Evolutionary conservation across 495 filamentous ascomycete genomes (phyloP).

Genomic region (Podospora anserina): DNA sequence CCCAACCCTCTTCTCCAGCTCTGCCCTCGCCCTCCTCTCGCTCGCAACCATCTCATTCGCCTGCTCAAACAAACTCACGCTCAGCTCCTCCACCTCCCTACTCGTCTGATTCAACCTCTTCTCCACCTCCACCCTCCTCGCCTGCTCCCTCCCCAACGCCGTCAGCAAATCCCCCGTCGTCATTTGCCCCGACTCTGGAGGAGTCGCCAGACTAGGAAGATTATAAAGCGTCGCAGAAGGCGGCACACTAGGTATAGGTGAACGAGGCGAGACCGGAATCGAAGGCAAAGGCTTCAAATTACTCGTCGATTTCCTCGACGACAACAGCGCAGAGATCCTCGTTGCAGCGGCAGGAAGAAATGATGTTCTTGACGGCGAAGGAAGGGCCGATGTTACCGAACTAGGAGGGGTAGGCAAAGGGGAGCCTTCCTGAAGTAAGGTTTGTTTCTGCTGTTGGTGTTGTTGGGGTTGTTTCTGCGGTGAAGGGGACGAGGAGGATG

Average conservation of each 20-base stretch:
- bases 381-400: slow-evolving; percentile 16
- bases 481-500: neutral
- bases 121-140: slow-evolving; percentile 71
- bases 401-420: slow-evolving; percentile 19
- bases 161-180: slow-evolving; percentile 59
- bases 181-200: slow-evolving; percentile 18
- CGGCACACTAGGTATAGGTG: slow-evolving; percentile 12
- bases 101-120: slow-evolving; percentile 64
- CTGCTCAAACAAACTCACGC: slow-evolving; percentile 79
- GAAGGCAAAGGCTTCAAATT: slow-evolving; percentile 29
- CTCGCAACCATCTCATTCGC: slow-evolving; percentile 97
- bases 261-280: slow-evolving; percentile 2
- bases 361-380: slow-evolving; percentile 36
- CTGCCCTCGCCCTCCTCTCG: slow-evolving; percentile 76
- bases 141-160: slow-evolving; percentile 68
- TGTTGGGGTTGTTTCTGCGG: slow-evolving; percentile 6
- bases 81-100: slow-evolving; percentile 85
- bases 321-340: slow-evolving; percentile 64
- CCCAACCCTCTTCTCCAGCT: slow-evolving; percentile 70
- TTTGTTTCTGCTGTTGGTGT: slow-evolving; percentile 20
- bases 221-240: slow-evolving; percentile 1
- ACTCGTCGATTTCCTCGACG: slow-evolving; percentile 50
- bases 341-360: slow-evolving; percentile 40
- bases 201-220: slow-evolving; percentile 17
- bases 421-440: neutral